phyloP scores from a whole-genome alignment of 306 rosid genomes.

The Geum urbanum region DNA sequence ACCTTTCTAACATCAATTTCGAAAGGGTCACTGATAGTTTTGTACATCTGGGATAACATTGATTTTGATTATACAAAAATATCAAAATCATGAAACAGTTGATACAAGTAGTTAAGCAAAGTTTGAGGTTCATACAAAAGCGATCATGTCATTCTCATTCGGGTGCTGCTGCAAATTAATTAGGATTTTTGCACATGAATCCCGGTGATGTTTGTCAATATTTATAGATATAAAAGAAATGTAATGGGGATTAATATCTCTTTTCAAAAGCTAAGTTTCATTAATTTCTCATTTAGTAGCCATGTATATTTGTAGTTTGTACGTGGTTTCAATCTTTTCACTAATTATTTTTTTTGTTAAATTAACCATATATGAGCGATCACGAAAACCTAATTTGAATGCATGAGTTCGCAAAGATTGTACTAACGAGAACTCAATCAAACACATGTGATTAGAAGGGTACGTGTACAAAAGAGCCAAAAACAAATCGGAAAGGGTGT shows the following conservation, averaged over 20 bases:
- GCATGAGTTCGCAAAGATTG: too few species aligned
- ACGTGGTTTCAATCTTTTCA: too few species aligned
- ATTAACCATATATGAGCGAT: too few species aligned
- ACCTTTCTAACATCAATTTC: constrained; percentile 49
- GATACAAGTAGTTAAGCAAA: neutral
- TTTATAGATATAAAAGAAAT: constrained; percentile 19
- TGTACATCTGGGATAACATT: constrained; percentile 24
- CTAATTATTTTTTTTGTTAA: too few species aligned
- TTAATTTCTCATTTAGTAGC: too few species aligned
- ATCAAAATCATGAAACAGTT: constrained; percentile 16
- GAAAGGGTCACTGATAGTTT: constrained; percentile 21
- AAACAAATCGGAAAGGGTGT: too few species aligned
- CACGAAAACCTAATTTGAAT: too few species aligned
- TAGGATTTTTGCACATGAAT: constrained; percentile 47
- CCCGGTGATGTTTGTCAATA: neutral
- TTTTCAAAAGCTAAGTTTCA: too few species aligned
- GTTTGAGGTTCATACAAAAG: constrained; percentile 15
- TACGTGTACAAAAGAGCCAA: too few species aligned
- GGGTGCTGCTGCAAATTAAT: constrained; percentile 33
- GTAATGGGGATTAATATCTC: neutral
- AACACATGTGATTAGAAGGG: too few species aligned
- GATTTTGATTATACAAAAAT: constrained; percentile 8
- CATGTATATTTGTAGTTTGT: too few species aligned
- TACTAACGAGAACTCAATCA: too few species aligned
- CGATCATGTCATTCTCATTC: constrained; percentile 33